Conservation (phyloP, 148 eudicot species). For the Heliosperma pusillum region DNA sequence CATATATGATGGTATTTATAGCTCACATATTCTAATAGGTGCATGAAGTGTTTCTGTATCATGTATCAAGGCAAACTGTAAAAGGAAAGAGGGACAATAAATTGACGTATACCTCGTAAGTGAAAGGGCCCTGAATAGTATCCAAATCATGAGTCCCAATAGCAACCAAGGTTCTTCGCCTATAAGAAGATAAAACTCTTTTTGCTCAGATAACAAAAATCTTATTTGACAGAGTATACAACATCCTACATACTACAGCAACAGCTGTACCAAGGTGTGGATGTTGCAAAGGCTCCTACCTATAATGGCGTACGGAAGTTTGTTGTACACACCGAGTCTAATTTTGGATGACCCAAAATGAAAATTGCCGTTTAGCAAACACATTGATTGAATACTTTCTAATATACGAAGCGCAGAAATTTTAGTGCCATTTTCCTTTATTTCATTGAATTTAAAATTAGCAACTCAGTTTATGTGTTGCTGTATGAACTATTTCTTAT, state of each 20-base stretch:
- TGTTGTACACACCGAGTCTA: neutral
- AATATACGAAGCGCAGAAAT: neutral
- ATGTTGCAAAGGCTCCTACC: neutral
- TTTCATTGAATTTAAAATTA: neutral
- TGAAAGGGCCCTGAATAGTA: constrained; percentile 86
- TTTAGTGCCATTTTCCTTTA: neutral
- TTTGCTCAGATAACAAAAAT: neutral
- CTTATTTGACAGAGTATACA: neutral
- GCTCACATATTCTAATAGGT: neutral
- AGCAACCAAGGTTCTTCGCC: constrained; percentile 96
- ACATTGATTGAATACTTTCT: neutral
- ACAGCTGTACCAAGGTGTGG: neutral
- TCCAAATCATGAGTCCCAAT: constrained; percentile 99
- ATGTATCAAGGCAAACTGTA: no score
- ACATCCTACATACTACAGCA: neutral
- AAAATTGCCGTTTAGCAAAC: neutral
- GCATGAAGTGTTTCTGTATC: no score
- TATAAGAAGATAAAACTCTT: constrained; percentile 24
- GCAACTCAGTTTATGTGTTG: no score
- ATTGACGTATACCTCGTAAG: constrained; percentile 68
- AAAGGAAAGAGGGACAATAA: neutral
- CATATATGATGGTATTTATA: neutral
- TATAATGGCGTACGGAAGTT: neutral
- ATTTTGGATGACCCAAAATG: neutral
- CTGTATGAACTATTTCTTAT: no score